Base-by-base conservation (phyloP, 2,329 filamentous ascomycete species). In the Neofusicoccum parvum region DNA sequence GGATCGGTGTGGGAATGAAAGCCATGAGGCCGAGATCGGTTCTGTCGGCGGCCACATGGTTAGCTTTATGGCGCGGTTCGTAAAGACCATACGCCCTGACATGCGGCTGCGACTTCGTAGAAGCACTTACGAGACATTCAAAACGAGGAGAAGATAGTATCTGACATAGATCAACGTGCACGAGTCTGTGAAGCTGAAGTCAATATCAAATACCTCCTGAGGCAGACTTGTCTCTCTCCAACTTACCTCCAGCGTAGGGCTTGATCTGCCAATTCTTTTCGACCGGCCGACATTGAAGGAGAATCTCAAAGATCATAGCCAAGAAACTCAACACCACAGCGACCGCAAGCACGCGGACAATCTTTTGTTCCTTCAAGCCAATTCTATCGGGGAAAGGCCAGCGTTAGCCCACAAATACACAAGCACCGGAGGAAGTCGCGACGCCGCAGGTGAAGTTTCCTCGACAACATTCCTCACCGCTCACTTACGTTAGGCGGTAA, bases 211-310 rank as follows among this genome's bases (percentile, higher is more conserved):
- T 5, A 14, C 14, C 23, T 37, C 7, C 10, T n/a, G 34, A 2
- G 1, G 5, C 11, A 37, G 11, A 15, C 11, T 2, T 34, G 20
- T n/a, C 7, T 11, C 7, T 43, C 14, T 1, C 10, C 7, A 15
- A 20, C 15, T 43, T 12, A 58, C 53, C 75, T 76, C 80, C 79
- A 10, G 78, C 79, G 62, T 80, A 75, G 0, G 80, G 80, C 56
- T 74, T 71, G 3, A 81, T 74, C 68, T 81, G 78, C 79, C 79
- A 81, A 34, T 79, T 75, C 62, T 71, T 78, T 0, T 73, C 70
- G 2, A 80, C 65, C 1, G 80, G 80, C 2, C 69, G 72, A 37
- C 79, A 81, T 7, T 41, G 50, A 7, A 50, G 49, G 5, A 63
- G 37, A 9, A 81, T 74, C 1, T 73, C 73, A 9, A 74, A 39